Base-by-base conservation (phyloP, 2,329 filamentous ascomycete genomes). In the Microdochium bolleyi region DNA sequence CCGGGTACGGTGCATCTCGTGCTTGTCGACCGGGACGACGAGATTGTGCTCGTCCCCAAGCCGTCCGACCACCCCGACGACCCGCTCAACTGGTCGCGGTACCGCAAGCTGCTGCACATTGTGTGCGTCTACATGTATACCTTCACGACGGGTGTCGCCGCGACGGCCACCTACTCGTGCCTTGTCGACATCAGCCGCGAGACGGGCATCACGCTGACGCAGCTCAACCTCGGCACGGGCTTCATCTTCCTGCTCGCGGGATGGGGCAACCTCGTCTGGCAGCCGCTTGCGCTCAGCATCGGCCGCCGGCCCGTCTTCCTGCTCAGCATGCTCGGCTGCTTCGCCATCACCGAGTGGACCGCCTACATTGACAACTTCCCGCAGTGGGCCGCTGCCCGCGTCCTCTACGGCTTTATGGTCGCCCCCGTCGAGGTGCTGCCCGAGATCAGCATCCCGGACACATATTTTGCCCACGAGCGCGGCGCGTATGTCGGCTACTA, bases 211-310 rank as follows among this genome's bases (percentile, higher is more conserved):
- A 71, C 70, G 0, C 60, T 76, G 1, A 64, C 62, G 3, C 66
- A 73, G 34, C 60, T 79, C 19, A 76, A 76, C 54, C 67, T 71
- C 49, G 77, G 76, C 8, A 78, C 72, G 13, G 77, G 77, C 2
- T 71, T 74, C 50, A 76, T 78, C 74, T 79, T 79, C 56, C 60
- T 79, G 22, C 69, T 75, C 14, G 70, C 77, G 24, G 75, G 76
- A 2, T 78, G 74, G 75, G 75, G 74, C 0, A 71, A 72, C 56
- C 61, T 80, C 2, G 64, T 80, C 44, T 78, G 73, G 72, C 77
- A 80, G 57, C 76, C 78, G 2, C 59, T 80, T 27, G 77, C 77
- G 0, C 60, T 79, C 19, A 72, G 73, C 49, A 79, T 76, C 55
- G 78, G 78, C n/a, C 73, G 77, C 52, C 67, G 76, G 4, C 67